Evolutionary conservation across 75 land plant species (phyloP).

Genomic region (Azolla pinnata): DNA sequence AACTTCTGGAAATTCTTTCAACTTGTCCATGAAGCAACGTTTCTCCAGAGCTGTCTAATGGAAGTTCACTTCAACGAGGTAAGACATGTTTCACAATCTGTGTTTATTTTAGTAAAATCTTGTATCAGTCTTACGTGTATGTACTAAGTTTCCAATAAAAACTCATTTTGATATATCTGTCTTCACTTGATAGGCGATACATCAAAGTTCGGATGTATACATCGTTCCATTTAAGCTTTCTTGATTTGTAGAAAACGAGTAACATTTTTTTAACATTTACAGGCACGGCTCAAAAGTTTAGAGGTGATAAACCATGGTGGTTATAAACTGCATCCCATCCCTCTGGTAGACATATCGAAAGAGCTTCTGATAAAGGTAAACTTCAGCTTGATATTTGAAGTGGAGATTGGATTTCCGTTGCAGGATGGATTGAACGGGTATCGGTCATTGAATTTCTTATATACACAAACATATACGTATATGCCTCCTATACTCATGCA

Average conservation of each 20-base stretch:
- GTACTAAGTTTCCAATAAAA: too few species aligned
- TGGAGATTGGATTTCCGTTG: neutral
- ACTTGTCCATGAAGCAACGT: slow-evolving; percentile 47
- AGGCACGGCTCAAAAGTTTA: slow-evolving; percentile 61
- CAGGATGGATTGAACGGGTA: too few species aligned
- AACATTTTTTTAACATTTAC: neutral
- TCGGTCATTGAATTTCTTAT: too few species aligned
- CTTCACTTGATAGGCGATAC: too few species aligned
- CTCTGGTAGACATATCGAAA: slow-evolving; percentile 48
- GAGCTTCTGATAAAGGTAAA: slow-evolving; percentile 54
- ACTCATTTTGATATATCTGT: too few species aligned
- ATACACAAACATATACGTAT: too few species aligned
- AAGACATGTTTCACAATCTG: too few species aligned
- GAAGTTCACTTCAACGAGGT: slow-evolving; percentile 72
- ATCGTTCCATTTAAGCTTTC: too few species aligned
- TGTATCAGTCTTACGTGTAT: too few species aligned
- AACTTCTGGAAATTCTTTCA: slow-evolving; percentile 59
- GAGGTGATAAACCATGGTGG: slow-evolving; percentile 48
- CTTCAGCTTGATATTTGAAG: neutral
- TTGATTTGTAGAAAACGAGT: neutral
- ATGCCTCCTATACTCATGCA: too few species aligned
- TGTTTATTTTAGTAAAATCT: too few species aligned
- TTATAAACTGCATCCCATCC: slow-evolving; percentile 83
- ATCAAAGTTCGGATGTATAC: too few species aligned
- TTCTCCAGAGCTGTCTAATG: slow-evolving; percentile 67